Evolutionary conservation across 495 filamentous ascomycete species (phyloP), one percentile per base, ranked within the genome.

Genomic region (Talaromyces ruber): DNA sequence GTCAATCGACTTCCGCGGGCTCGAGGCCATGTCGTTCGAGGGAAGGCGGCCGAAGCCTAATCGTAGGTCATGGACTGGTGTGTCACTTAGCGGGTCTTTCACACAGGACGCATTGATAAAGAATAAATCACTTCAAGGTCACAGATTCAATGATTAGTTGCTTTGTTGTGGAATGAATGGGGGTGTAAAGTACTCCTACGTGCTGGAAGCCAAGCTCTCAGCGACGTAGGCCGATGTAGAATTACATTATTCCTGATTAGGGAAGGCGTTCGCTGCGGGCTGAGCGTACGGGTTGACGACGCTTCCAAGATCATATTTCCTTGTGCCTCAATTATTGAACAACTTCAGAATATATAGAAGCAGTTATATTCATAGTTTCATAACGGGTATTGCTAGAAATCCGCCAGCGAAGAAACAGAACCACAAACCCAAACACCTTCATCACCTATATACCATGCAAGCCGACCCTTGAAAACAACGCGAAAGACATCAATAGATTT

Each of bases 1-100:
- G 71, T 90, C 88, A 64, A 87, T 79, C 64, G 88, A 90, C 73
- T 84, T 87, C 70, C 87, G 85, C 63, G 84, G 84, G 61, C 76
- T 81, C 62, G 80, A 71, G 63, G 83, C 85, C 88, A 92, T 92
- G 71, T 72, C 80, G 77, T 67, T 64, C 66, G 64, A 62, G 64
- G 64, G 64, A 69, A 71, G 66, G 47, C 47, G 66, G 50, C 50
- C 60, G 50, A 16, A 62, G 60, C 60, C 60, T 62, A 45, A 22
- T 4, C 25, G 37, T 26, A 62, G 60, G 16, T 62, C 59, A 60
- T 60, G 21, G 39, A 52, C 59, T 28, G 25, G 54, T 24, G 28
- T 18, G 54, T 47, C 43, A n/a, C 43, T 47, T 47, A 2, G 18
- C 43, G 43, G 43, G 1, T 47, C 3, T 21, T 21, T 47, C 43